Evolutionary conservation across 1,284 basidiomycete genomes (phyloP).

Genomic region (Cutaneotrichosporon mucoides): DNA sequence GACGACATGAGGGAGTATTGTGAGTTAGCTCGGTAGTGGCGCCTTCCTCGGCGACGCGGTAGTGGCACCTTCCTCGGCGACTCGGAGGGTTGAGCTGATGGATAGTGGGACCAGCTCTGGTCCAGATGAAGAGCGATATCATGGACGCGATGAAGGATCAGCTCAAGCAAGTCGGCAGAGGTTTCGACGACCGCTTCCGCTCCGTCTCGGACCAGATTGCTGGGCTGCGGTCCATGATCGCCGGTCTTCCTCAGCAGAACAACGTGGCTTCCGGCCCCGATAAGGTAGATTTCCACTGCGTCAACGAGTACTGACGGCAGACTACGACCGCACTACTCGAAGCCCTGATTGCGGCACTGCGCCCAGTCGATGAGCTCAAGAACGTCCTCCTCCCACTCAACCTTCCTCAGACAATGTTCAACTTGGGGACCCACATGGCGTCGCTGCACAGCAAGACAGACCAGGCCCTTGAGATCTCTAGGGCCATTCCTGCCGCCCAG

Average conservation of each 20-base stretch:
- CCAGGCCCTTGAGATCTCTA: neutral
- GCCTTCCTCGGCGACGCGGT: too few species aligned
- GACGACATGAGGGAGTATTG: slow-evolving; percentile 28
- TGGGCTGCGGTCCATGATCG: neutral
- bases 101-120: neutral
- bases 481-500: neutral
- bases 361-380: slow-evolving; percentile 18
- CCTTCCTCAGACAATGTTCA: neutral
- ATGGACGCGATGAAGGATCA: slow-evolving; percentile 9
- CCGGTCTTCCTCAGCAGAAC: neutral
- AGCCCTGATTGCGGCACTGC: slow-evolving; percentile 23
- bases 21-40: slow-evolving; percentile 11
- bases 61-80: too few species aligned
- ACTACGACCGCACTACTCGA: slow-evolving; percentile 17
- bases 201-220: neutral
- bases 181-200: neutral
- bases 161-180: neutral
- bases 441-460: slow-evolving; percentile 8
- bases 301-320: neutral
- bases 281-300: neutral
- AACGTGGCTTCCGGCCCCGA: neutral
- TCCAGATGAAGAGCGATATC: neutral
- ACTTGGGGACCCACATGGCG: neutral
- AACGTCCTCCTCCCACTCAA: slow-evolving; percentile 7
- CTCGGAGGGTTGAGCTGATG: too few species aligned